A percentile compares a stretch with the other conserved stretches of the same genome.
Evolutionary conservation across 2,329 filamentous ascomycete genomes (phyloP).

Genomic region (Trichoderma lentiforme): DNA sequence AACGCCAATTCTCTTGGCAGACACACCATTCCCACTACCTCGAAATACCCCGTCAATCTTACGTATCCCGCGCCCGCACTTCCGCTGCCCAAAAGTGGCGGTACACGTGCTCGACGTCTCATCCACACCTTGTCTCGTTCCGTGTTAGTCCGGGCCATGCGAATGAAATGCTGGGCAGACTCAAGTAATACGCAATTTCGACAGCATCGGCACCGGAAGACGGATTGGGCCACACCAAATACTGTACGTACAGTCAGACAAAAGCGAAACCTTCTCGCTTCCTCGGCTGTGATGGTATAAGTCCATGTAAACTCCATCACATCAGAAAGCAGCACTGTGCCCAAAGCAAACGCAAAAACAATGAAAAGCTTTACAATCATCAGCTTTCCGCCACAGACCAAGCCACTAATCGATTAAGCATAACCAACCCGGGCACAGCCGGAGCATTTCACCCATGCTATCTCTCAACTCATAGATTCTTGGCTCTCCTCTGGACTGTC

Average conservation of each 20-base stretch:
- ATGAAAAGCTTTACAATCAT: neutral
- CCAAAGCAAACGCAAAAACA: neutral
- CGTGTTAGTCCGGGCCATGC: neutral
- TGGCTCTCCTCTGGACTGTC: neutral
- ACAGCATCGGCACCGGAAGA: neutral
- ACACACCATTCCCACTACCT: neutral
- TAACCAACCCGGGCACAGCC: neutral
- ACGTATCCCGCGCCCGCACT: conserved; percentile 12
- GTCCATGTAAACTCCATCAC: neutral
- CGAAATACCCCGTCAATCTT: conserved; percentile 4
- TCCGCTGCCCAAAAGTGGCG: neutral
- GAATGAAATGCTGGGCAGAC: neutral
- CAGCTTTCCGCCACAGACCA: neutral
- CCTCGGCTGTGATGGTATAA: neutral
- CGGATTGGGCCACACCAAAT: neutral
- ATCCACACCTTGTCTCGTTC: neutral
- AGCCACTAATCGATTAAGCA: conserved; percentile 16
- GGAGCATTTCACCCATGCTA: neutral
- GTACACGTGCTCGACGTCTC: conserved; percentile 6
- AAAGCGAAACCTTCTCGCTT: neutral
- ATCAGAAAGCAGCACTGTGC: neutral
- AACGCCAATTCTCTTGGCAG: conserved; percentile 11
- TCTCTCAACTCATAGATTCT: neutral
- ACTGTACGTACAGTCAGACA: neutral
- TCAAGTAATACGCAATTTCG: neutral